Percentiles rank a stretch among this genome's conserved stretches.
Conservation (phyloP, 148 eudicot species). For the Drosera capensis region DNA sequence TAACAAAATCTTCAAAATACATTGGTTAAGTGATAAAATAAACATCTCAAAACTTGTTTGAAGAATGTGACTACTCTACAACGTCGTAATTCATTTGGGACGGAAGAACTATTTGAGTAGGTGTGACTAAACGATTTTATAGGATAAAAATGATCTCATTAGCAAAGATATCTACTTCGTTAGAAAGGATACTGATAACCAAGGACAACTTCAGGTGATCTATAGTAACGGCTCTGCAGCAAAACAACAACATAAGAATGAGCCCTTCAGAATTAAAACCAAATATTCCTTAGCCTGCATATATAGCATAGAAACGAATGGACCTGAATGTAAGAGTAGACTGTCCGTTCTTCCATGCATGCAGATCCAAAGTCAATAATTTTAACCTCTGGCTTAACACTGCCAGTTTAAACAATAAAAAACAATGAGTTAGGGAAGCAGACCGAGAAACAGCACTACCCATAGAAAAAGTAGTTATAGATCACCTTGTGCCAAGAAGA, state of each 20-base stretch:
- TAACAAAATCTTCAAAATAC: too few species aligned
- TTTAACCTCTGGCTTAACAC: conserved; percentile 81
- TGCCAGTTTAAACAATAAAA: conserved; percentile 26
- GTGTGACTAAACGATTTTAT: too few species aligned
- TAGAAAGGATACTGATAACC: conserved; percentile 87
- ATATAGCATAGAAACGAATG: conserved; percentile 3
- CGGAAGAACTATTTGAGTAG: too few species aligned
- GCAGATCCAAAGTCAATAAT: conserved; percentile 98
- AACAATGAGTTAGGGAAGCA: conserved; percentile 6
- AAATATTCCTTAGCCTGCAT: neutral
- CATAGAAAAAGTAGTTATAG: conserved; percentile 5
- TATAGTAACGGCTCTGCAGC: conserved; percentile 94
- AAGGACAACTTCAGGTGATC: conserved; percentile 98
- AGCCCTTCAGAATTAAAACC: conserved; percentile 3
- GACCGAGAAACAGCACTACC: neutral
- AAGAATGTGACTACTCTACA: too few species aligned
- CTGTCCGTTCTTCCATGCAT: conserved; percentile 89
- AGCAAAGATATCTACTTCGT: neutral
- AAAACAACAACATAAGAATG: conserved; percentile 7
- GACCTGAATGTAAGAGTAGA: conserved; percentile 98
- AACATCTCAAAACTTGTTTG: too few species aligned
- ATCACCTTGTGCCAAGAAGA: conserved; percentile 81
- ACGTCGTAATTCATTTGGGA: too few species aligned
- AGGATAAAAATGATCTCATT: neutral
- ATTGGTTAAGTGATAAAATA: too few species aligned